Conservation (phyloP, 352 stramenopile species). For the Blastocystis hominis region DNA sequence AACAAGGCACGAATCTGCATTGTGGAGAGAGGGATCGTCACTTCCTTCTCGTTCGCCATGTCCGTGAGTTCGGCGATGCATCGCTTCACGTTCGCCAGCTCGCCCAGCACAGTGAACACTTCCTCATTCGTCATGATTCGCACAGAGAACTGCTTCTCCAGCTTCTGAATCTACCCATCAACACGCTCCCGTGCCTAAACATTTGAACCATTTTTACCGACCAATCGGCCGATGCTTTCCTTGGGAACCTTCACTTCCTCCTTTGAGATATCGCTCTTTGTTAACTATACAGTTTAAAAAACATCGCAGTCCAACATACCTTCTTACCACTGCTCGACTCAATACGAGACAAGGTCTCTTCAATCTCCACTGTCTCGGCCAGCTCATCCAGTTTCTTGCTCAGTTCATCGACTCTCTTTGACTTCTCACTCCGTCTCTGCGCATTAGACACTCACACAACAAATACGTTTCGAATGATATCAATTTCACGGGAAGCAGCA, state of each 20-base stretch:
- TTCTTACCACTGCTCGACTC: not conserved
- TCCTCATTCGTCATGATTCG: not conserved
- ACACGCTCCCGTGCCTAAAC: not conserved
- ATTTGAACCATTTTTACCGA: not conserved
- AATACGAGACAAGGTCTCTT: not conserved
- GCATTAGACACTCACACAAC: too few species aligned
- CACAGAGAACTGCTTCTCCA: not conserved
- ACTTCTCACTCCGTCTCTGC: not conserved
- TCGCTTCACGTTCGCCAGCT: not conserved
- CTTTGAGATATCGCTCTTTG: not conserved
- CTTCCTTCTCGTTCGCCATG: not conserved
- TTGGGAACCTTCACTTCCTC: not conserved
- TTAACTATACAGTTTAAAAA: too few species aligned
- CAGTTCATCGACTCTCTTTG: not conserved
- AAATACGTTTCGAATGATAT: not conserved
- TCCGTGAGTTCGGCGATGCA: not conserved
- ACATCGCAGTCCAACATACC: not conserved
- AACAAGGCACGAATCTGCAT: not conserved
- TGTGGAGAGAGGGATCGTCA: not conserved
- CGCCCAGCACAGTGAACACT: not conserved
- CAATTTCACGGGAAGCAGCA: not conserved
- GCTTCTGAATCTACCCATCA: not conserved
- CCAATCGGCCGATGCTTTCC: not conserved
- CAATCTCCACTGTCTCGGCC: not conserved
- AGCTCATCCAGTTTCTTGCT: not conserved